These are phyloP conservation scores for Xerocomellus intermedius DNA, from an alignment of 768 basidiomycete species.

Conservation along the genomic window DNA sequence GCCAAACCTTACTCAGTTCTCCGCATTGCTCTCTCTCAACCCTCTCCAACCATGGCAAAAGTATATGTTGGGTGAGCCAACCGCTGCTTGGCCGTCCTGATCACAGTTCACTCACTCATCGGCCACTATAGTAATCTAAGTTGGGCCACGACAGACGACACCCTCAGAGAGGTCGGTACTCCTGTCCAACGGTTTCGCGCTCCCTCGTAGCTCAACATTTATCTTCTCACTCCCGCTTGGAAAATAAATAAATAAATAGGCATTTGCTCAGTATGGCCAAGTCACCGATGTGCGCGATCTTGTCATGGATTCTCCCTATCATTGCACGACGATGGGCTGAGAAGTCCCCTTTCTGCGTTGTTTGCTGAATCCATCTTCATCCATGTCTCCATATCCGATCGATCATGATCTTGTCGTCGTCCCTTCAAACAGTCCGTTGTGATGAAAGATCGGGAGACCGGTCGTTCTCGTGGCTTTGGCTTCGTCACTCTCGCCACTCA, in stretches of 20 bases:
- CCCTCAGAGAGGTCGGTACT: constrained; percentile 25
- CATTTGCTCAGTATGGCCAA: constrained; percentile 43
- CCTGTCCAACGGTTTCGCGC: neutral
- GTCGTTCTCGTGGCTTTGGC: constrained; percentile 57
- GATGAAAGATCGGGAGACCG: constrained; percentile 54
- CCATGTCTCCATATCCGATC: constrained; percentile 19
- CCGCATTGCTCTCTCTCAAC: constrained; percentile 16
- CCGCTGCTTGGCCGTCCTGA: neutral
- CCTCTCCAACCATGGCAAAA: constrained; percentile 29
- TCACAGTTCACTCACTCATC: neutral
- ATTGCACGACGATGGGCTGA: constrained; percentile 32
- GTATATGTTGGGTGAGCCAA: constrained; percentile 33
- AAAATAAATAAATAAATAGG: constrained; percentile 26
- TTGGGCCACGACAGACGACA: constrained; percentile 33
- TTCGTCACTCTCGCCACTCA: constrained; percentile 43
- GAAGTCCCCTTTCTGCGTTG: constrained; percentile 22
- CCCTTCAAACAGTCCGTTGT: constrained; percentile 29
- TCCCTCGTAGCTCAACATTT: neutral
- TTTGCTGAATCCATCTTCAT: constrained; percentile 27
- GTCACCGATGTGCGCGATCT: constrained; percentile 50
- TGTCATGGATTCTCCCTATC: constrained; percentile 30
- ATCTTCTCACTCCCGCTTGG: neutral
- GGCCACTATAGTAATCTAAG: constrained; percentile 28
- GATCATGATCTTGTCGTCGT: constrained; percentile 5
- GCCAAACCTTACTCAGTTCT: constrained; percentile 16